Percentiles rank a stretch among this genome's conserved stretches.
These are phyloP conservation scores for Cantharellus anzutake DNA, from an alignment of 768 basidiomycete species.

Conservation along the genomic window DNA sequence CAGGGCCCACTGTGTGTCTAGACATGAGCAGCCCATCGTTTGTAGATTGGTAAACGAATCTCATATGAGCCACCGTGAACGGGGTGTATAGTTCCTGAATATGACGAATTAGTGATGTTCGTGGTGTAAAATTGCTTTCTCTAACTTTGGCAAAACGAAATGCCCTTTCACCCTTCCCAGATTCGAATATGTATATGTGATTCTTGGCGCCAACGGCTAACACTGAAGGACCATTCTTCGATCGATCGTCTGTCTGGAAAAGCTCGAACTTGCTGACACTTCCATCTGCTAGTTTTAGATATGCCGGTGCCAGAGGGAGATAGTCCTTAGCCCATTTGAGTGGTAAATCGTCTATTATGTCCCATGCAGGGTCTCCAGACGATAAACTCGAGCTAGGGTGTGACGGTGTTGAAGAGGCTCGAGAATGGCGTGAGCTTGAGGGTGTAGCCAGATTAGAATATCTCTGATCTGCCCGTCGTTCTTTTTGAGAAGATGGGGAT, in stretches of 20 bases:
- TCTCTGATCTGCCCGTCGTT: background rate
- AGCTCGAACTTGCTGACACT: conserved; percentile 49
- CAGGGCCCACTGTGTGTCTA: background rate
- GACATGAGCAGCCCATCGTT: too few species aligned
- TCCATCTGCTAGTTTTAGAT: conserved; percentile 39
- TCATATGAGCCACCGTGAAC: conserved; percentile 38
- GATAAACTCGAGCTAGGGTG: conserved; percentile 17
- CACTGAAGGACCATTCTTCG: conserved; percentile 28
- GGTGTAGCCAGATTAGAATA: background rate
- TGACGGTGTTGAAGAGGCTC: conserved; percentile 6
- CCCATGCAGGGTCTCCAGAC: conserved; percentile 31
- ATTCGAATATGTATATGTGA: conserved; percentile 59
- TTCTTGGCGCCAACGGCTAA: conserved; percentile 62
- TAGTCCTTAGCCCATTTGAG: conserved; percentile 78
- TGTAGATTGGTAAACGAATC: conserved; percentile 29
- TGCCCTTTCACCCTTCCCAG: conserved; percentile 63
- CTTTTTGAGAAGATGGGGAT: background rate
- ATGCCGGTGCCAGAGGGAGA: conserved; percentile 50
- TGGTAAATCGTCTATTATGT: conserved; percentile 52
- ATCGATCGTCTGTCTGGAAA: conserved; percentile 34
- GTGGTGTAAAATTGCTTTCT: background rate
- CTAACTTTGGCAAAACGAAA: conserved; percentile 66
- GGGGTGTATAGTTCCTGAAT: conserved; percentile 71
- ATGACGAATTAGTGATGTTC: background rate
- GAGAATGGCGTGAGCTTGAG: background rate